Base-by-base conservation (phyloP, 2,329 filamentous ascomycete species). In the Pseudogymnoascus sp. region DNA sequence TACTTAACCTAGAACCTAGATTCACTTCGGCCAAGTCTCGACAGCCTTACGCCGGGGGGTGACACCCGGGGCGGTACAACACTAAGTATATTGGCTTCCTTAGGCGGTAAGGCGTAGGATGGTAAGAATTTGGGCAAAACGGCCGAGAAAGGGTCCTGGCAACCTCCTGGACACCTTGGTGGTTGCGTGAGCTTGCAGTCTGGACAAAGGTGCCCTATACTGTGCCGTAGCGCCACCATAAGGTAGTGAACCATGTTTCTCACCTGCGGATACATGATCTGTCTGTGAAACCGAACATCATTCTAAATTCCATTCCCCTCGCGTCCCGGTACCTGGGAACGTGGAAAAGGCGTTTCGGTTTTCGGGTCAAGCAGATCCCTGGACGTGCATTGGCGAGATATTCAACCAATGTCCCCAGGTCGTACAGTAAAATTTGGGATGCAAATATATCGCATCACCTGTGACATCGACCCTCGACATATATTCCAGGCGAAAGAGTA, bases 381-480 rank as follows among this genome's bases (percentile, higher is more conserved):
- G 50, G n/a, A 57, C 50, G 28, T 57, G 50, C 50, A 57, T 57
- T 57, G 50, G 50, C 50, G 50, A 35, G 15, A 53, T 31, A 53
- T 33, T 33, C 28, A 10, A 10, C 28, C 42, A 26, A 26, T 47
- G 13, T 47, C 42, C 50, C 50, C 28, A 57, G 28, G 50, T 19
- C 28, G 28, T 19, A 35, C 15, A 21, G n/a, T 15, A 33, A 31
- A n/a, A 57, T 33, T 57, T 57, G 50, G 28, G 17, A 33, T 57
- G 19, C 50, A 57, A 33, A 33, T 35, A 57, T 35, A 21, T 33
- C 17, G 28, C n/a, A 33, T 33, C 50, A 33, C 28, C 10, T 21
- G 28, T 57, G 28, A 19, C 13, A 33, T 57, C 26, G 17, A 10
- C 19, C 28, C 10, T 57, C 50, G 28, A 33, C 17, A 35, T 15